Base-by-base conservation (phyloP, 768 basidiomycete genomes). In the Mycena maculata region DNA sequence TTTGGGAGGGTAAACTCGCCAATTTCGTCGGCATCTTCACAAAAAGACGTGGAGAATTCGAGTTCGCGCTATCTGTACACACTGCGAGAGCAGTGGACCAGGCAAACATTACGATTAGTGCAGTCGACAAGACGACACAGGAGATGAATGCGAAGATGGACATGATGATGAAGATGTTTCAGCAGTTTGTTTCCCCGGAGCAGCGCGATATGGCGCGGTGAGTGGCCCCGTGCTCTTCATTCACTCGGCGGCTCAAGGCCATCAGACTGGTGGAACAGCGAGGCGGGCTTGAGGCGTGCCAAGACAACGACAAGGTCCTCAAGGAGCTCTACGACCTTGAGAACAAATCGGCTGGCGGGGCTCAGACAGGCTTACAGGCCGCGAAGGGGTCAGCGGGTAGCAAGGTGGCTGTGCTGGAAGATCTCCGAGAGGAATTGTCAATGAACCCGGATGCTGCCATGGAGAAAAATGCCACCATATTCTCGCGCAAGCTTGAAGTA, bases 401-500 rank as follows among this genome's bases (percentile, higher is more conserved):
- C 31, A 61, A 58, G 33, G 41, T 49, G 1, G 59, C 65, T 5
- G 64, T 63, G 22, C 66, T 75, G 33, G 71, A 64, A 22, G 70
- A 64, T 9, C 53, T 78, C 20, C 50, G 66, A 27, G 49, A 67
- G 4, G 78, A 79, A 12, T 52, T 80, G 25, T 48, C 42, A n/a
- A 73, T 74, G 27, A 75, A 77, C 22, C 67, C 70, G 31, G 73
- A 77, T 22, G 49, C 65, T 3, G 74, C 77, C 2, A 61, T 81
- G 27, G 42, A 68, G 39, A 73, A 74, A 44, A 81, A 82, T 60
- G 53, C 76, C 54, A 72, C 71, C 6, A 50, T 70, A 1, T 83
- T 83, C 56, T 67, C 76, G 23, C 74, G 76, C 20, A 82, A 81
- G 63, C 77, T 81, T 49, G 75, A 73, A 45, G 72, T 80, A 39